Evolutionary conservation across 1,284 basidiomycete species (phyloP), one percentile per base, ranked within the genome.

Genomic region (Ustilago loliicola): DNA sequence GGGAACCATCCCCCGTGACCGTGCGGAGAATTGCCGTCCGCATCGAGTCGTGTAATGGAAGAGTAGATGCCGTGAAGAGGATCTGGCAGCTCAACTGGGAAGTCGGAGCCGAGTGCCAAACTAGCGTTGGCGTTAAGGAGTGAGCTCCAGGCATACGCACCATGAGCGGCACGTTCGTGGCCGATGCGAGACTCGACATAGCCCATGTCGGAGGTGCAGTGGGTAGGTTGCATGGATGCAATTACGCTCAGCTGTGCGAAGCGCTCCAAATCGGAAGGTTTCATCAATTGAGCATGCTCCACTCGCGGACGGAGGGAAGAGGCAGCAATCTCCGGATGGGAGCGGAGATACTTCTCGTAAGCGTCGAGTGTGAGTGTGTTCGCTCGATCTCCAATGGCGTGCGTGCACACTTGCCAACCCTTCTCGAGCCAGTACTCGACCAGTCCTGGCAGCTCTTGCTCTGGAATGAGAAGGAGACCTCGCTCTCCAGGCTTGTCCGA

Each of bases 211-310:
- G 91, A 93, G 90, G 88, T 88, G 21, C 87, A 94, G 85, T 98
- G 95, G 0, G 94, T 96, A 0, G 96, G 95, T 83, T 98, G 96
- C 27, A 96, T 93, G 76, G 94, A 96, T 1, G 93, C 90, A 79
- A 97, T 93, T 19, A 97, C 93, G 80, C 93, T 93, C 11, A 96
- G 88, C 51, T 87, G 88, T 21, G 91, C 93, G 25, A 91, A 89
- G 15, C 94, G 89, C 65, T 89, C 82, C 13, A 96, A 82, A 85
- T 97, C 95, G 1, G 89, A 87, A 5, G 84, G 87, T 1, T 64
- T 56, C 61, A 84, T 55, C 65, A 97, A 94, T 87, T 98, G 95
- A 0, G 94, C 92, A 86, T 98, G 95, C 83, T 98, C 96, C 29
- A 96, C 91, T 25, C 95, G 89, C 1, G 93, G 91, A 21, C 94